phyloP scores from a whole-genome alignment of 768 basidiomycete genomes.

The Lentinula boryana region DNA sequence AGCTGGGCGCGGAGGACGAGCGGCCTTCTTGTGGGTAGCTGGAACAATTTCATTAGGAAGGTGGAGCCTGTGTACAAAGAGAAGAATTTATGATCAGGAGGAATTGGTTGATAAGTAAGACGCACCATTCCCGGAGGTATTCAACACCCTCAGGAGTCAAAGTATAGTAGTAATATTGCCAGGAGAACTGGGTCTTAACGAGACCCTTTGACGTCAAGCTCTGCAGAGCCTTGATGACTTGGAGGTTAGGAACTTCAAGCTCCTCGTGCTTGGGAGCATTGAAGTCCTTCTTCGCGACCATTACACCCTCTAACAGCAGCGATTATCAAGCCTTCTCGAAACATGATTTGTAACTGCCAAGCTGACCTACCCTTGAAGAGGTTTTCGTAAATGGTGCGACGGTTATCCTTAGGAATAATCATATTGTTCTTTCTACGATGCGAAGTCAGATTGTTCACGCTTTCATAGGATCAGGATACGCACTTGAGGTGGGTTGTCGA shows the following conservation, averaged over 20 bases:
- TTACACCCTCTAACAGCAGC: constrained; percentile 74
- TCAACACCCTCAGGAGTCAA: constrained; percentile 97
- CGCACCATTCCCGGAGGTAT: constrained; percentile 86
- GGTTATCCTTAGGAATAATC: constrained; percentile 96
- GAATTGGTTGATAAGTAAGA: constrained; percentile 4
- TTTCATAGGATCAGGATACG: constrained; percentile 11
- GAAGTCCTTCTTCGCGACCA: constrained; percentile 99
- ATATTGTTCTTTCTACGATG: constrained; percentile 49
- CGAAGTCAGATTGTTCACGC: constrained; percentile 5
- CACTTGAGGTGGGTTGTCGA: constrained; percentile 33
- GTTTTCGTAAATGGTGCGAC: constrained; percentile 95
- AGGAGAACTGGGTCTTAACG: constrained; percentile 99
- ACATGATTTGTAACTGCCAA: background rate
- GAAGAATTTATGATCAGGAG: background rate
- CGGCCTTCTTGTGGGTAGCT: constrained; percentile 95
- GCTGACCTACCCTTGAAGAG: constrained; percentile 91
- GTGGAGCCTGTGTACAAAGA: constrained; percentile 62
- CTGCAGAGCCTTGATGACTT: constrained; percentile 68
- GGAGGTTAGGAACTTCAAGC: constrained; percentile 62
- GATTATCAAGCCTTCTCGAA: background rate
- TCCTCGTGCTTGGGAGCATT: constrained; percentile 97
- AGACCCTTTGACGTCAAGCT: constrained; percentile 69
- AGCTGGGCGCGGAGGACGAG: constrained; percentile 80
- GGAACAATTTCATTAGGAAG: constrained; percentile 96
- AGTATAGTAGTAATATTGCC: constrained; percentile 99